These are phyloP conservation scores for Penicillium taxi DNA, from an alignment of 495 filamentous ascomycete genomes.

Conservation along the genomic window DNA sequence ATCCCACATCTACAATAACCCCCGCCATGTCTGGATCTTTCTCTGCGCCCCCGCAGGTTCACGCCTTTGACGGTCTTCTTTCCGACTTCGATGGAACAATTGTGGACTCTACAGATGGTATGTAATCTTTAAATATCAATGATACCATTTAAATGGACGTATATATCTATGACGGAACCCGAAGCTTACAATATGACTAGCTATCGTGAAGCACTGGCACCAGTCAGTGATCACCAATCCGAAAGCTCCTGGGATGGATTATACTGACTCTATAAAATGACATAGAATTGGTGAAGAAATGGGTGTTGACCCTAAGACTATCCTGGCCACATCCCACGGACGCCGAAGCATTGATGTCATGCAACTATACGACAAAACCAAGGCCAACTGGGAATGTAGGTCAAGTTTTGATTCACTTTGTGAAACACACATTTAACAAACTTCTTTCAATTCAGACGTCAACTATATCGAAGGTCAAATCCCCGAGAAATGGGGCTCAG, in stretches of 20 bases:
- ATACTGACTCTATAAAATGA: background rate
- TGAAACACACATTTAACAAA: background rate
- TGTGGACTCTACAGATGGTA: slow-evolving; percentile 40
- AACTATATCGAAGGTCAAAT: slow-evolving; percentile 68
- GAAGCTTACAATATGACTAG: slow-evolving; percentile 34
- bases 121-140: background rate
- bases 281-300: slow-evolving; percentile 74
- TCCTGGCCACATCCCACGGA: slow-evolving; percentile 83
- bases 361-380: slow-evolving; percentile 61
- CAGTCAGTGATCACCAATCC: slow-evolving; percentile 44
- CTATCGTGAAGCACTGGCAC: slow-evolving; percentile 90
- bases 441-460: slow-evolving; percentile 53
- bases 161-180: background rate
- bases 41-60: slow-evolving; percentile 49
- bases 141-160: background rate
- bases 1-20: slow-evolving; percentile 3
- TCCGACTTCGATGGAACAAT: slow-evolving; percentile 83
- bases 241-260: background rate
- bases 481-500: slow-evolving; percentile 63
- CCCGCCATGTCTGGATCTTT: slow-evolving; percentile 43
- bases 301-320: slow-evolving; percentile 70
- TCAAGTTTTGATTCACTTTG: slow-evolving; percentile 8
- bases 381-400: slow-evolving; percentile 89
- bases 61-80: slow-evolving; percentile 67
- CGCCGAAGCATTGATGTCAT: slow-evolving; percentile 76